Percentiles rank a stretch among this genome's conserved stretches.
phyloP scores from a whole-genome alignment of 1,284 basidiomycete genomes.

The Inonotus hispidus region DNA sequence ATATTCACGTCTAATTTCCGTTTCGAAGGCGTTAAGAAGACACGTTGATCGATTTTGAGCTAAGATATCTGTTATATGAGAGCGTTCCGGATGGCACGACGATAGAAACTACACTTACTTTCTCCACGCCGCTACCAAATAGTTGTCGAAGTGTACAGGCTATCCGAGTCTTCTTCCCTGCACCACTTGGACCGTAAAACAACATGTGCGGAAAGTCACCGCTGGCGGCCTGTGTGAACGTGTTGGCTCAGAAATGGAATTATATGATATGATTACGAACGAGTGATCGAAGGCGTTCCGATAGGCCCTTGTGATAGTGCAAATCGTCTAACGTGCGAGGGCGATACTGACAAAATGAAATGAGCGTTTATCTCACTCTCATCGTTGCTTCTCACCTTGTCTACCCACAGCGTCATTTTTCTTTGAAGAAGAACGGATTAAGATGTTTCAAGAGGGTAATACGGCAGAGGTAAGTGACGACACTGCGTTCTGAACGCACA shows the following conservation, averaged over 20 bases:
- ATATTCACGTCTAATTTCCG: constrained; percentile 96
- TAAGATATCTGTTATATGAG: constrained; percentile 29
- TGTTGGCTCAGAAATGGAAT: not conserved
- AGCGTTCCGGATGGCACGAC: not conserved
- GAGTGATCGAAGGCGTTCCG: constrained; percentile 75
- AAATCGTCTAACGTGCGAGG: constrained; percentile 83
- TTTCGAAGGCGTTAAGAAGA: constrained; percentile 92
- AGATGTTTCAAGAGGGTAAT: not conserved
- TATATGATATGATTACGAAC: constrained; percentile 37
- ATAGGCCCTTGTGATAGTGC: constrained; percentile 84
- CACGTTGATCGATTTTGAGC: constrained; percentile 98
- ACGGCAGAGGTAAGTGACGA: not conserved
- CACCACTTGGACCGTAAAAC: constrained; percentile 96
- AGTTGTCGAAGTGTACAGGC: constrained; percentile 84
- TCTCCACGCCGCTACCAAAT: constrained; percentile 91
- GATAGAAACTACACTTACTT: constrained; percentile 44
- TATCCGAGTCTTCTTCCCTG: constrained; percentile 98
- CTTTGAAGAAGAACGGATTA: not conserved
- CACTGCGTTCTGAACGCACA: not conserved
- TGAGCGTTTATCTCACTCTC: too few relatives aligned
- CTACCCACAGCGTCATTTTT: constrained; percentile 87
- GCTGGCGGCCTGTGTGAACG: constrained; percentile 57
- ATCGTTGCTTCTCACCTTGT: constrained; percentile 48
- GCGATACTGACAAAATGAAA: constrained; percentile 56
- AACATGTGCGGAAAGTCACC: constrained; percentile 98